A percentile compares a stretch with the other conserved stretches of the same genome.
These are phyloP conservation scores for Cryphonectria japonica DNA, from an alignment of 2,329 filamentous ascomycete species.

Conservation along the genomic window DNA sequence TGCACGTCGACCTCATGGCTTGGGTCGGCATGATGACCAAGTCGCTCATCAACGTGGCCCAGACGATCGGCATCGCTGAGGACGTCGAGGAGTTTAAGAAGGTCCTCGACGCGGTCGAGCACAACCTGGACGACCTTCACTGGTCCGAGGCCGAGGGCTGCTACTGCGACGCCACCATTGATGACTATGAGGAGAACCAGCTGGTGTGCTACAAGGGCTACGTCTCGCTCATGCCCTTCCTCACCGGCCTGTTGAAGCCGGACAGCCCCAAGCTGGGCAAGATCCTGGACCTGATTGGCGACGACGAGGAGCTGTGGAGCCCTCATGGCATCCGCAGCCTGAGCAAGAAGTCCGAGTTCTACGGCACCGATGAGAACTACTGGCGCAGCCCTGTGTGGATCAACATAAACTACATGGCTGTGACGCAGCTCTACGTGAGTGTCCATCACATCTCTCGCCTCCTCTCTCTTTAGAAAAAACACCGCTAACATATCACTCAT, in stretches of 20 bases:
- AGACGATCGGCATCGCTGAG: slow-evolving; percentile 73
- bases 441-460: background rate
- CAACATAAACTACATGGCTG: slow-evolving; percentile 89
- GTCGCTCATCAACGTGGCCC: slow-evolving; percentile 79
- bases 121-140: slow-evolving; percentile 90
- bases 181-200: slow-evolving; percentile 88
- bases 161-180: slow-evolving; percentile 94
- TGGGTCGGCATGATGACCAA: slow-evolving; percentile 98
- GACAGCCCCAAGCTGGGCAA: slow-evolving; percentile 75
- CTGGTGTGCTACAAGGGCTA: slow-evolving; percentile 98
- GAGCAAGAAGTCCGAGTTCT: slow-evolving; percentile 80
- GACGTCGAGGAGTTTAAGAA: slow-evolving; percentile 74
- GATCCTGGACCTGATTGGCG: slow-evolving; percentile 75
- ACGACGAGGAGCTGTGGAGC: slow-evolving; percentile 89
- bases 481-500: slow-evolving; percentile 14
- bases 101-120: slow-evolving; percentile 75
- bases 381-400: slow-evolving; percentile 96
- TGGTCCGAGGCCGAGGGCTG: slow-evolving; percentile 81
- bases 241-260: slow-evolving; percentile 76
- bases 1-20: slow-evolving; percentile 91
- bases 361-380: slow-evolving; percentile 94
- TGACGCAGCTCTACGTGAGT: slow-evolving; percentile 78
- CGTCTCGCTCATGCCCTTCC: slow-evolving; percentile 88
- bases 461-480: background rate
- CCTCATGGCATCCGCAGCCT: slow-evolving; percentile 86